Conservation (phyloP, 331 rosid species). For the Dryas integrifolia region DNA sequence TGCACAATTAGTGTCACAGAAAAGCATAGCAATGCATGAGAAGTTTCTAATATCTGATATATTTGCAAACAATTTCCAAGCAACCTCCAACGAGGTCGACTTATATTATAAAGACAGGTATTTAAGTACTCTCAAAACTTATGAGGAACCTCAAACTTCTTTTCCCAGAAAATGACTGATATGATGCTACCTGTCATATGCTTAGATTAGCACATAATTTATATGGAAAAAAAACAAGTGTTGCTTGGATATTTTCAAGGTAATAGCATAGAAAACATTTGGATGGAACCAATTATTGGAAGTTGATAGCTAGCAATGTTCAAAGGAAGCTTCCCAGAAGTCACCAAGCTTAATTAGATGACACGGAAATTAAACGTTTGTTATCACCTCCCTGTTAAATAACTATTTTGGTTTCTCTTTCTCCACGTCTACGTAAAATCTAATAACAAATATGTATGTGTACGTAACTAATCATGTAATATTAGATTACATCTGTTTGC, state of each 20-base stretch:
- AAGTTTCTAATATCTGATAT: not conserved
- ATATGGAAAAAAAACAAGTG: too few species aligned
- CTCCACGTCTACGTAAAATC: too few species aligned
- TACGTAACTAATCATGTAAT: too few species aligned
- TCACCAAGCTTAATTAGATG: not conserved
- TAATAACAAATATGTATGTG: too few species aligned
- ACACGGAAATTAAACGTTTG: too few species aligned
- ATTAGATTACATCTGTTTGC: too few species aligned
- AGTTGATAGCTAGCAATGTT: not conserved
- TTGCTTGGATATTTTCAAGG: too few species aligned
- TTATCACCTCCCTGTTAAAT: not conserved
- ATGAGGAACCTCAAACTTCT: not conserved
- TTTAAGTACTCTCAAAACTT: not conserved
- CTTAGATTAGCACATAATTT: too few species aligned
- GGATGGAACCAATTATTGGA: not conserved
- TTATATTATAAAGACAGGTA: not conserved
- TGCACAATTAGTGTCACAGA: not conserved
- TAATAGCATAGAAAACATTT: not conserved
- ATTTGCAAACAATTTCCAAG: slow-evolving; percentile 2
- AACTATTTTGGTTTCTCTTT: too few species aligned
- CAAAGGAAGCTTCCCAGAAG: not conserved
- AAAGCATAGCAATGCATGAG: not conserved
- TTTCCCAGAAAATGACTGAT: not conserved
- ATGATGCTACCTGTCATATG: too few species aligned
- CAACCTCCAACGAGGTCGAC: not conserved